Percentiles rank a stretch among this genome's conserved stretches.
phyloP scores from a whole-genome alignment of 176 grass and related monocot species.

The Pharus latifolius region DNA sequence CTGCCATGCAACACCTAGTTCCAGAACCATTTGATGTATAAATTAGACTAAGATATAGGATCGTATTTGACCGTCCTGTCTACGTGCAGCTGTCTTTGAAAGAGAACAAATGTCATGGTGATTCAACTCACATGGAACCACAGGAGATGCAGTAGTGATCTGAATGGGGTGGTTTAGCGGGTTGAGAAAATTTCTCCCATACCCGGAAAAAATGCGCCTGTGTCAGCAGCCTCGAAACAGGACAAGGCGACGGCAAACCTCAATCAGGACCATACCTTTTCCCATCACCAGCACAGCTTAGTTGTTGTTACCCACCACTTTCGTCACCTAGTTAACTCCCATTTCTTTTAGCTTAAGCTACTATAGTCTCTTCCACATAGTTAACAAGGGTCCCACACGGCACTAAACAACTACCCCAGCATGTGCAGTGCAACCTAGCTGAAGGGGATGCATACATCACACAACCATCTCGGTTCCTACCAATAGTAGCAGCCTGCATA shows the following conservation, averaged over 20 bases:
- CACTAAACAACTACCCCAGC: slow-evolving; percentile 10
- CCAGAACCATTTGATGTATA: no score
- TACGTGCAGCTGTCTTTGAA: no score
- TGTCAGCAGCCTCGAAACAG: neutral
- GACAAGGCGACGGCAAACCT: neutral
- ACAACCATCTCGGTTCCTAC: neutral
- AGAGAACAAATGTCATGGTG: no score
- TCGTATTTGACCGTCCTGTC: no score
- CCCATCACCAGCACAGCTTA: slow-evolving; percentile 28
- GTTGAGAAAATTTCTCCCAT: no score
- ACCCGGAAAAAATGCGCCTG: no score
- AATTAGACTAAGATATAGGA: no score
- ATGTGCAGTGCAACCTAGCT: slow-evolving; percentile 7
- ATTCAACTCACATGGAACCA: no score
- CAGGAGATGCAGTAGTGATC: no score
- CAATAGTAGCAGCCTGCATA: slow-evolving; percentile 27
- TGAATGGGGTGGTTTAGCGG: no score
- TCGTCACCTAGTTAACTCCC: neutral
- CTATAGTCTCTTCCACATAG: neutral
- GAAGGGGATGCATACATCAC: neutral
- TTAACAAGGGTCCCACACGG: neutral
- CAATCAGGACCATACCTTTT: neutral
- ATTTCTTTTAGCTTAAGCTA: neutral
- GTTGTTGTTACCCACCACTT: slow-evolving; percentile 2
- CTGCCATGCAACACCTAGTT: no score